Evolutionary conservation across 2,329 filamentous ascomycete genomes (phyloP), one percentile per base, ranked within the genome.

Genomic region (Neonectria coccinea): DNA sequence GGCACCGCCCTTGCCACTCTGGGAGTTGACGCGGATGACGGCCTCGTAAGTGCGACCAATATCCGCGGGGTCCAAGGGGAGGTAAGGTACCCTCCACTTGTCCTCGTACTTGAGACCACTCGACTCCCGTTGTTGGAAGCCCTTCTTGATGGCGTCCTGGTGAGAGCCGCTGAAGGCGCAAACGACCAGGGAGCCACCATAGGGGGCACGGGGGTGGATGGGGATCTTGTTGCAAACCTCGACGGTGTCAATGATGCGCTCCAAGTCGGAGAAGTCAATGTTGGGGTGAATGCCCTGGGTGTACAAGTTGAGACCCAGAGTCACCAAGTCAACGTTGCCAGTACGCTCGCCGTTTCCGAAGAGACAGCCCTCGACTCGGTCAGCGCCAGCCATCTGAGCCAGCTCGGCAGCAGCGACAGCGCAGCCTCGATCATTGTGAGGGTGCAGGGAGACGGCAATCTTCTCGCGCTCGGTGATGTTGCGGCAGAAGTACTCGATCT

Each of bases 31-130:
- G 65, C 95, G 92, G 77, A 98, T 98, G 76, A 98, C 92, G 64
- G 95, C 95, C 81, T 98, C 94, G 86, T 98, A 98, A n/a, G 91
- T 97, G 62, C 95, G 90, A 55, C 95, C 95, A 69, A 98, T 97
- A 75, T 98, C 95, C 75, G 92, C 86, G 5, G 95, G 95, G 75
- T 98, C 95, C 73, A 98, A 87, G 12, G 95, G 95, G 53, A 98
- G 90, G 77, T 98, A 98, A 0, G 95, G 95, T 42, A 97, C 86
- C 72, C 92, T 83, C 95, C 95, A 98, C 44, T 81, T 83, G 74
- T 90, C 88, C 61, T 95, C 88, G 75, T 86, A 82, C 5, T 80
- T 82, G 50, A 85, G 83, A 58, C 84, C 86, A 1, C 85, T 79
- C 48, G 84, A 80, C 76, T 94, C 86, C 64, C 95, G 91, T 44